phyloP scores from a whole-genome alignment of 1,284 basidiomycete species.

The Irpex sp. region DNA sequence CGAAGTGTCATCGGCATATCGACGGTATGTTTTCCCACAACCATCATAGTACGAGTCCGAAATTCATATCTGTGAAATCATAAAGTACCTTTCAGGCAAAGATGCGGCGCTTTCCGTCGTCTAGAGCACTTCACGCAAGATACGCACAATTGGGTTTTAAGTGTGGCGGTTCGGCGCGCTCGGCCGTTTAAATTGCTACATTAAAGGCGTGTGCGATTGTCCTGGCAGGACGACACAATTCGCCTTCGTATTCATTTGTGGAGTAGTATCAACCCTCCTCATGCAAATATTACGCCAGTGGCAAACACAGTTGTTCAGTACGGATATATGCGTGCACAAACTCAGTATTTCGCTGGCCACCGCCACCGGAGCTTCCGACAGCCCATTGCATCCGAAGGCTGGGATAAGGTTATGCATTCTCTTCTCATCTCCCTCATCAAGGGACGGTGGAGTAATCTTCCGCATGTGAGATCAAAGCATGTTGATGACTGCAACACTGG shows the following conservation, averaged over 20 bases:
- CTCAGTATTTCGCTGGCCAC: background rate
- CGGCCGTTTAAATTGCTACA: background rate
- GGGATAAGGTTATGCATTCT: background rate
- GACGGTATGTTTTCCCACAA: too few relatives aligned
- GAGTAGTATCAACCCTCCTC: background rate
- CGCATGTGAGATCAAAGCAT: background rate
- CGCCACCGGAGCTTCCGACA: background rate
- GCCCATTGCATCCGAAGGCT: background rate
- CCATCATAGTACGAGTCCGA: too few relatives aligned
- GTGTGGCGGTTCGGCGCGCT: background rate
- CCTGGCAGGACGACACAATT: background rate
- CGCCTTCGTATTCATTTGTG: background rate
- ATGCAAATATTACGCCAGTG: background rate
- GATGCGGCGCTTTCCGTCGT: background rate
- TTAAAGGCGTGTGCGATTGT: background rate
- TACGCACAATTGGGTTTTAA: background rate
- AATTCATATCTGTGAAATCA: too few relatives aligned
- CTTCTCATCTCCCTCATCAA: background rate
- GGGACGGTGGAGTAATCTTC: background rate
- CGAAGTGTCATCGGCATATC: too few relatives aligned
- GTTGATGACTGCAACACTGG: background rate
- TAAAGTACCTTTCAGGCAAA: background rate
- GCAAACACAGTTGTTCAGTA: too few relatives aligned
- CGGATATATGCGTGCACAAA: background rate
- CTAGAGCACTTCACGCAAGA: background rate